Evolutionary conservation across 768 basidiomycete genomes (phyloP), one percentile per base, ranked within the genome.

Genomic region (Lactarius sanguifluus): DNA sequence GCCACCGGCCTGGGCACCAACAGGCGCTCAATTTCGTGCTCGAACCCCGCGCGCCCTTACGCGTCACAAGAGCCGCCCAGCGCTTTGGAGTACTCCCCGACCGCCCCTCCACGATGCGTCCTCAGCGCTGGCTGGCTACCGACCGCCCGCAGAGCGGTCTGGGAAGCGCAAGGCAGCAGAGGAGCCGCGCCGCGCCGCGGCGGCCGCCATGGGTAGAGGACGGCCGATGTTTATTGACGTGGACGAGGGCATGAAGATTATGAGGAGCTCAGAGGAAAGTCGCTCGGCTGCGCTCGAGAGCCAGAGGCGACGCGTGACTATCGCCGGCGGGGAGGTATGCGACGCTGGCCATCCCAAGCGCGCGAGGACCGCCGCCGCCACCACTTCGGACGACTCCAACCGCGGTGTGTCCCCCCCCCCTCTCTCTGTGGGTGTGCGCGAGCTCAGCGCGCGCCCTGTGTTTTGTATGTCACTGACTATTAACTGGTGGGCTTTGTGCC

Each of bases 201-300:
- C 25, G 7, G 45, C 3, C 7, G 4, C 5, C 15, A 13, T 1
- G 15, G 25, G 6, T 5, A 9, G 56, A 20, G 55, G 41, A 50
- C 15, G 16, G n/a, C 0, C 30, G 8, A 66, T 47, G 1, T 52
- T 34, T n/a, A 47, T 66, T 12, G 15, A 5, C 38, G 43, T 30
- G 15, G n/a, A 57, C 1, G 65, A 66, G n/a, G 38, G 56, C 28
- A 5, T 8, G 36, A 57, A 7, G 38, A 66, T 66, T 15, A 66
- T 43, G 47, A 52, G 12, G 43, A 55, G 56, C 25, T 23, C 13
- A 25, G 12, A 25, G 47, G 47, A 47, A 3, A 25, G 5, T 25
- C 47, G 23, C 32, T 50, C 52, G 34, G 25, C 34, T 1, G 20
- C 18, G 23, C 41, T 23, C 6, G 16, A 5, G 43, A 57, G 40